Base-by-base conservation (phyloP, 2,329 filamentous ascomycete genomes). In the Neonectria magnoliae region DNA sequence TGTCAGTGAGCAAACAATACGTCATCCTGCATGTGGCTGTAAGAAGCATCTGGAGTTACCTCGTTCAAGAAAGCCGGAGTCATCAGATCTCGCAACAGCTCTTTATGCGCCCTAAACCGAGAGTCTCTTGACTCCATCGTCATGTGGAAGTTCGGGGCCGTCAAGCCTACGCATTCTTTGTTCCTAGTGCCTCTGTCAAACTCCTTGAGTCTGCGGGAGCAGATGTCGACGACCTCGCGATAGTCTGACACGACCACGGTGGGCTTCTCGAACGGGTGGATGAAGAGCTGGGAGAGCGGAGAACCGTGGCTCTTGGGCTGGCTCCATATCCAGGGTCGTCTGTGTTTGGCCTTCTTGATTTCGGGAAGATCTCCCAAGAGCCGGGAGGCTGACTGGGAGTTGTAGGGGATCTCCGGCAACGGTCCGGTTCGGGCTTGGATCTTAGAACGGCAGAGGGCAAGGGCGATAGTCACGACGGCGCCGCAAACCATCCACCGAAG, bases 51-150 rank as follows among this genome's bases (percentile, higher is more conserved):
- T 47, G 55, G 41, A 31, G 53, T 47, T 59, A 74, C 72, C 62
- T 72, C 65, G 47, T 77, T 69, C 20, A 81, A 64, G 54, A 81
- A 81, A 10, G 55, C 68, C 0, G 78, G 76, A 2, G 77, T 71
- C 80, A 81, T 80, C 7, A 81, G 67, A 44, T 81, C 79, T 47
- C 73, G 70, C 4, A 80, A 64, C 3, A 81, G 71, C 45, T 76
- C 73, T 54, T 72, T 77, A 45, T 79, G 76, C 14, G 44, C 53
- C 66, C 74, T 78, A 65, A 76, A 78, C 7, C 73, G 68, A 3
- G 76, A 74, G 57, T 79, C 72, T 10, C 68, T 57, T 6, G 76
- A 75, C 44, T 69, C 59, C 76, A 80, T 77, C 5, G 69, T 68
- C 57, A 80, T 76, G 64, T 81, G 79, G 33, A 74, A 75, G 36